Evolutionary conservation across 371 early-diverging fungal species (phyloP).

Genomic region (Aphelidium insulamus): DNA sequence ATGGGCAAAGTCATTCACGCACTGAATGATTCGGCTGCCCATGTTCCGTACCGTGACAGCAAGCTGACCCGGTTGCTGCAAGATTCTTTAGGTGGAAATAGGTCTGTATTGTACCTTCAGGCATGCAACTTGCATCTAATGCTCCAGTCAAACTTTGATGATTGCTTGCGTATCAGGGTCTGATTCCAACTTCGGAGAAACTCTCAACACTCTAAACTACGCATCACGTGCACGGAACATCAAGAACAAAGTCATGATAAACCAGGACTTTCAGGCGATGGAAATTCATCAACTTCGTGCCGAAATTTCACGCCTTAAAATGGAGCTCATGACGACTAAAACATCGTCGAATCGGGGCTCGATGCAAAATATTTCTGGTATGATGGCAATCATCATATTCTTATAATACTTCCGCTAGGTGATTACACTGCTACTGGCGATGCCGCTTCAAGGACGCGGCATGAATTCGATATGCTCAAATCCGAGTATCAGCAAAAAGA

Average conservation of each 20-base stretch:
- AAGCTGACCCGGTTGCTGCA: constrained; percentile 94
- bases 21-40: constrained; percentile 61
- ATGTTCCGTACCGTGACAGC: constrained; percentile 91
- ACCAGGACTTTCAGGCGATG: constrained; percentile 31
- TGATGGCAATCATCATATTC: constrained; percentile 23
- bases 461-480: constrained; percentile 31
- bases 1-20: constrained; percentile 98
- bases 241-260: constrained; percentile 49
- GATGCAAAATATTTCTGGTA: constrained; percentile 20
- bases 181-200: constrained; percentile 60
- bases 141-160: constrained; percentile 52
- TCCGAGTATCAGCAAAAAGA: constrained; percentile 25
- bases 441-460: background rate
- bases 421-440: constrained; percentile 8
- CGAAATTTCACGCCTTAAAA: constrained; percentile 38
- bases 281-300: constrained; percentile 48
- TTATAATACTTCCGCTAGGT: constrained; percentile 20
- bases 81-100: constrained; percentile 85
- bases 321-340: constrained; percentile 15
- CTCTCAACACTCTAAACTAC: constrained; percentile 78
- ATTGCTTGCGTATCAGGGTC: constrained; percentile 77
- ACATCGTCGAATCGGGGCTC: constrained; percentile 12
- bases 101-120: background rate
- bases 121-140: background rate
- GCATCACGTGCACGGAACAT: constrained; percentile 72